A percentile compares a stretch with the other conserved stretches of the same genome.
These are phyloP conservation scores for Trichoderma breve DNA, from an alignment of 2,329 filamentous ascomycete genomes.

Conservation along the genomic window DNA sequence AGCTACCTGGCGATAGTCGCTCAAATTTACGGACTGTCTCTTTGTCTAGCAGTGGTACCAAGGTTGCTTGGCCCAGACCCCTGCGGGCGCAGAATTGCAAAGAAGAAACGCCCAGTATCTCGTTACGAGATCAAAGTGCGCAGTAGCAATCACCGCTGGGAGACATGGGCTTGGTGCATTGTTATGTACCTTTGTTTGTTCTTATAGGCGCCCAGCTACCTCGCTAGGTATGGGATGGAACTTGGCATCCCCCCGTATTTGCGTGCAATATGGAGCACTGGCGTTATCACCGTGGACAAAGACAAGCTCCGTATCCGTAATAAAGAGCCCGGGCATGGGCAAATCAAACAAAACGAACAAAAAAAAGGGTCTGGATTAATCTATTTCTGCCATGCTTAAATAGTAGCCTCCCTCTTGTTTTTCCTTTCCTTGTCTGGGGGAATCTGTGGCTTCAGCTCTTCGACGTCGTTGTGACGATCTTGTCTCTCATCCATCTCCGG, in stretches of 20 bases:
- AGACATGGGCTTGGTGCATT: background rate
- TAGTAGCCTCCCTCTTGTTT: constrained; percentile 1
- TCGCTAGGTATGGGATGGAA: background rate
- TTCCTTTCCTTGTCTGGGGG: background rate
- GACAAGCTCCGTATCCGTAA: constrained; percentile 1
- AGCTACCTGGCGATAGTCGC: constrained; percentile 12
- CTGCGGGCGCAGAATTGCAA: constrained; percentile 13
- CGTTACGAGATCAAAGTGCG: background rate
- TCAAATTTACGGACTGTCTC: constrained; percentile 6
- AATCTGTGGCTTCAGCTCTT: constrained; percentile 3
- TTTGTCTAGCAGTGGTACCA: background rate
- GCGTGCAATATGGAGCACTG: background rate
- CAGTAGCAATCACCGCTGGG: background rate
- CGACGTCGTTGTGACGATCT: constrained; percentile 22
- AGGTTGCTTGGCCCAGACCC: background rate
- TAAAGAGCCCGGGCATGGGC: background rate
- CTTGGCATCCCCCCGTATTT: constrained; percentile 1
- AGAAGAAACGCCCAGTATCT: background rate
- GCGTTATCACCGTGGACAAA: background rate
- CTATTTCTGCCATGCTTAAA: constrained; percentile 14
- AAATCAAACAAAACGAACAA: background rate
- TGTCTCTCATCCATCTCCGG: constrained; percentile 10
- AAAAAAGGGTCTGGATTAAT: background rate
- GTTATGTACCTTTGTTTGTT: background rate
- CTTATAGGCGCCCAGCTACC: background rate